Evolutionary conservation across 139 green algal species (phyloP).

Genomic region (Haematococcus sp.): DNA sequence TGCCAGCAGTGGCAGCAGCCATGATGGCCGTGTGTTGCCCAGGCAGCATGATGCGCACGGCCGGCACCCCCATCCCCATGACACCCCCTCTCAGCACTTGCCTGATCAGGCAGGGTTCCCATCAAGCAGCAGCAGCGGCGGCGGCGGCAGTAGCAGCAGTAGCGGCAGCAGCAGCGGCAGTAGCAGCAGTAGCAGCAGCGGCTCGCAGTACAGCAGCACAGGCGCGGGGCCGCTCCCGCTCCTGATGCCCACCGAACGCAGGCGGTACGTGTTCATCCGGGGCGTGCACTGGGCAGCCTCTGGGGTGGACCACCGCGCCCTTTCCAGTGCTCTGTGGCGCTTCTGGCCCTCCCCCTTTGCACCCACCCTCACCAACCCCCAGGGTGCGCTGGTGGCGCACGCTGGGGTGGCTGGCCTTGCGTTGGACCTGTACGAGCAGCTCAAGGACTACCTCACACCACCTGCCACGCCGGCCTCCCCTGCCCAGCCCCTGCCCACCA

Average conservation of each 20-base stretch:
- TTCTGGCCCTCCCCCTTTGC: constrained; percentile 50
- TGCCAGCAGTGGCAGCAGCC: neutral
- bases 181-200: neutral
- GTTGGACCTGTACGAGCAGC: constrained; percentile 19
- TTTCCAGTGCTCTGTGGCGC: constrained; percentile 44
- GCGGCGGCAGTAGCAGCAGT: neutral
- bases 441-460: constrained; percentile 25
- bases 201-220: neutral
- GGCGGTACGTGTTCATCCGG: constrained; percentile 49
- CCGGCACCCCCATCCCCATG: no score
- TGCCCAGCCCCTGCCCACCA: no score
- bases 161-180: constrained; percentile 3
- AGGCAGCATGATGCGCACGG: no score
- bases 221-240: no score
- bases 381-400: constrained; percentile 46
- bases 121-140: neutral
- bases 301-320: constrained; percentile 23
- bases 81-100: no score
- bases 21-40: no score
- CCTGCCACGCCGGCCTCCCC: no score
- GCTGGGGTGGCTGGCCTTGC: constrained; percentile 35
- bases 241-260: neutral
- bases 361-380: constrained; percentile 7
- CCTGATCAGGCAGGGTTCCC: no score
- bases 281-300: constrained; percentile 46